Base-by-base conservation (phyloP, 768 basidiomycete species). In the Thelephora aurantiotincta region DNA sequence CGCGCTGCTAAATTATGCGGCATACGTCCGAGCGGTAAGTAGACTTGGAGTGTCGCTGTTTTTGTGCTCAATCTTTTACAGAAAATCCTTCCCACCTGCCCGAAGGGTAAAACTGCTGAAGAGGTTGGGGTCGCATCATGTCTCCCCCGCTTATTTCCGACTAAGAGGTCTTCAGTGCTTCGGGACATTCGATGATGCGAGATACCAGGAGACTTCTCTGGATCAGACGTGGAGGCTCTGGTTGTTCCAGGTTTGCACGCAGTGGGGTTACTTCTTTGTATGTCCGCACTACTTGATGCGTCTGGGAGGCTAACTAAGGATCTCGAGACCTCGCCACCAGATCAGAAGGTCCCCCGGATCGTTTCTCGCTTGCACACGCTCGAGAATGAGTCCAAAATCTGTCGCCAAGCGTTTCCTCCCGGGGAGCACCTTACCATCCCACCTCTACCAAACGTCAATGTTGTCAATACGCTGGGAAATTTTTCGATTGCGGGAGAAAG, bases 231-330 rank as follows among this genome's bases (percentile, higher is more conserved):
- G 93, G 93, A 73, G 89, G 36, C 65, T 82, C 11, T 97, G 93
- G 93, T 54, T 69, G 5, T 94, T 90, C 72, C 92, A 89, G 65
- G 86, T 90, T 46, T 92, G 90, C 68, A 91, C 88, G 0, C 77
- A 94, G 57, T 97, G 94, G 94, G 94, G 92, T 2, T 99, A 89
- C 63, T 92, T 94, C 60, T 79, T 72, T 26, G 88, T 85, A 55
- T 33, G 75, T 49, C 19, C 33, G 26, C 23, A 14, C 16, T 9
- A 2, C 7, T 41, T 19, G 23, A 26, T 18, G 9, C 9, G 22
- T 33, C n/a, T 6, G 18, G 9, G 1, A 37, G 7, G 14, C 14
- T 12, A 30, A 11, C 16, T 30, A 38, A 44, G 46, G 11, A 22
- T 19, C 11, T 18, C 1, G 47, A 89, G 84, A 80, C 82, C 11